A percentile compares a stretch with the other conserved stretches of the same genome.
Conservation (phyloP, 257 asterid species). For the Nicotiana attenuata region DNA sequence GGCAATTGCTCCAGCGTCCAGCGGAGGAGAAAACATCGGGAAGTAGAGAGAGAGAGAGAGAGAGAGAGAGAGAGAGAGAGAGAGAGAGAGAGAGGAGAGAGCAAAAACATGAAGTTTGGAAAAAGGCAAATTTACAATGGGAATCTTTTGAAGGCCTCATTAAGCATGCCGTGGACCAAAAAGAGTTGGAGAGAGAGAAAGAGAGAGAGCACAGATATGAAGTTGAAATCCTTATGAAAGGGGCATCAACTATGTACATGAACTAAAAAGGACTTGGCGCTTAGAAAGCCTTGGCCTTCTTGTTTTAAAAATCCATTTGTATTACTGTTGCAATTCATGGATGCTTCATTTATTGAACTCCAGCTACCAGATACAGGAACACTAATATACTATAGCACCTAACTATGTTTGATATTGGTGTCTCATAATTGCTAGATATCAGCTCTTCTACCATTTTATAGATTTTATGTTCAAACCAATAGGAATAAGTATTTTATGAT, state of each 20-base stretch:
- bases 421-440: background rate
- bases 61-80: too few relatives aligned
- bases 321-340: background rate
- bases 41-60: too few relatives aligned
- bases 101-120: background rate
- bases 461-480: background rate
- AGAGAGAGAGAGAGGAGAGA: too few relatives aligned
- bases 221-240: slow-evolving; percentile 3
- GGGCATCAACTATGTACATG: background rate
- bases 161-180: background rate
- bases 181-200: background rate
- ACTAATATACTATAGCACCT: background rate
- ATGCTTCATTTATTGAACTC: background rate
- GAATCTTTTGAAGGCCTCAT: background rate
- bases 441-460: background rate
- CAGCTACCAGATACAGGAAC: background rate
- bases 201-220: too few relatives aligned
- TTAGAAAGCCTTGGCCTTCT: background rate
- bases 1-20: too few relatives aligned
- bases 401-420: background rate
- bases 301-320: background rate
- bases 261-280: background rate
- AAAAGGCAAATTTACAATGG: background rate
- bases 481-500: background rate
- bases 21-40: too few relatives aligned